Conservation (phyloP, 1,284 basidiomycete species). For the Pseudozyma hubeiensis region DNA sequence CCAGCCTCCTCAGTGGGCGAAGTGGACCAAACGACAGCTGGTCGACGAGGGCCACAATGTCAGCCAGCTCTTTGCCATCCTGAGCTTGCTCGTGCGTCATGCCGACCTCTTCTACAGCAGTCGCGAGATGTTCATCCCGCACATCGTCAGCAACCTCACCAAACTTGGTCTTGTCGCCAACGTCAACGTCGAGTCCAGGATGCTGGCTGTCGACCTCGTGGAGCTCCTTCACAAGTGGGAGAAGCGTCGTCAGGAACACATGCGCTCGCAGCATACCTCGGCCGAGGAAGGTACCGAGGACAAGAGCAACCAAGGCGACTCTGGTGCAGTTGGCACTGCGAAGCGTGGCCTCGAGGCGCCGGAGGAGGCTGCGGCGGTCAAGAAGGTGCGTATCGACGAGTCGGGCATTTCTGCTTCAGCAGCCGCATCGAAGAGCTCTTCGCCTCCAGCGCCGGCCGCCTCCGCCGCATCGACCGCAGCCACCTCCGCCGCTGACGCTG, state of each 20-base stretch:
- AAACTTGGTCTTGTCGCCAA: constrained; percentile 85
- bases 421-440: constrained; percentile 67
- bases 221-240: constrained; percentile 70
- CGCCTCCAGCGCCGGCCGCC: constrained; percentile 35
- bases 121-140: constrained; percentile 92
- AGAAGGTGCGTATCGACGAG: constrained; percentile 71
- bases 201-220: constrained; percentile 71
- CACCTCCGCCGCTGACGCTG: constrained; percentile 8
- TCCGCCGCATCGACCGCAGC: background rate
- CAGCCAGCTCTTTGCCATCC: constrained; percentile 86
- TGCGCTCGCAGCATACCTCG: constrained; percentile 53
- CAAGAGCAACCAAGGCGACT: constrained; percentile 12
- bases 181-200: constrained; percentile 79
- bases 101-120: constrained; percentile 92
- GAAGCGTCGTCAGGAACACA: constrained; percentile 69
- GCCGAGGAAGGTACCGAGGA: constrained; percentile 9
- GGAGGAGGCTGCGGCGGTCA: constrained; percentile 62
- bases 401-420: constrained; percentile 65
- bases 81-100: constrained; percentile 91
- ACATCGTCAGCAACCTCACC: constrained; percentile 89
- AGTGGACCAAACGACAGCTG: constrained; percentile 85
- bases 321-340: constrained; percentile 11
- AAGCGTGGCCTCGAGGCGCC: constrained; percentile 34
- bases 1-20: constrained; percentile 87
- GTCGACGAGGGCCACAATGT: constrained; percentile 86